Evolutionary conservation across 768 basidiomycete species (phyloP).

Genomic region (Lactarius trivialis): DNA sequence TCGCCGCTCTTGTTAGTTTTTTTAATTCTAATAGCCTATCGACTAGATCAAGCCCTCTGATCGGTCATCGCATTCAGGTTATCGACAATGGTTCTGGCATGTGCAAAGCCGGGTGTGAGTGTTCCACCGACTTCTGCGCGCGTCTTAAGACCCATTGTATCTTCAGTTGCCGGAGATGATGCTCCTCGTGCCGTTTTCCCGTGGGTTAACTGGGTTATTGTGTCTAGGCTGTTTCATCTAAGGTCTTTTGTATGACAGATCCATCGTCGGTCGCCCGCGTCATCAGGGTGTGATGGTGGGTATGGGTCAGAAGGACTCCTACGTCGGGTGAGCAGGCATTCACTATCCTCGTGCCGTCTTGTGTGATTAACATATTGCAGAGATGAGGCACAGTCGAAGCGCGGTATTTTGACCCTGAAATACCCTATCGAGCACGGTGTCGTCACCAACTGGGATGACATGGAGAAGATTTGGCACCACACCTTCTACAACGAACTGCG

Average conservation of each 20-base stretch:
- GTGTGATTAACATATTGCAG: slow-evolving; percentile 33
- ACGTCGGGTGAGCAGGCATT: slow-evolving; percentile 65
- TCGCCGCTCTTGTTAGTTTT: slow-evolving; percentile 45
- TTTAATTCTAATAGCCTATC: not conserved
- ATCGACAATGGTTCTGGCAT: slow-evolving; percentile 96
- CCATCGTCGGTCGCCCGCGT: slow-evolving; percentile 91
- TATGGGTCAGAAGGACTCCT: slow-evolving; percentile 95
- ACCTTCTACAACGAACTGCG: slow-evolving; percentile 86
- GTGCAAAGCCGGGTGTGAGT: slow-evolving; percentile 99
- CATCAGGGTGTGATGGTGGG: slow-evolving; percentile 96
- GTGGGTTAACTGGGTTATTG: slow-evolving; percentile 43
- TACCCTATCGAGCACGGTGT: slow-evolving; percentile 94
- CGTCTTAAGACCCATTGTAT: slow-evolving; percentile 59
- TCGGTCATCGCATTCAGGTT: slow-evolving; percentile 41
- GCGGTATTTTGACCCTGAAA: slow-evolving; percentile 89
- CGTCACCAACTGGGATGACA: slow-evolving; percentile 98
- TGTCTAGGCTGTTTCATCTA: slow-evolving; percentile 3
- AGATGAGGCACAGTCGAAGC: slow-evolving; percentile 90
- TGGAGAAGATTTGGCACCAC: slow-evolving; percentile 99
- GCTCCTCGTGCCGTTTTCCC: slow-evolving; percentile 95
- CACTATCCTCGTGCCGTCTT: not conserved
- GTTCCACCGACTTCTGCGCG: slow-evolving; percentile 16
- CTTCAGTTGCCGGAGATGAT: slow-evolving; percentile 79
- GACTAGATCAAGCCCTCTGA: slow-evolving; percentile 1
- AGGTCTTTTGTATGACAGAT: slow-evolving; percentile 37